A percentile compares a stretch with the other conserved stretches of the same genome.
Evolutionary conservation across 2,329 filamentous ascomycete genomes (phyloP).

Genomic region (Knoxdaviesia capensis): DNA sequence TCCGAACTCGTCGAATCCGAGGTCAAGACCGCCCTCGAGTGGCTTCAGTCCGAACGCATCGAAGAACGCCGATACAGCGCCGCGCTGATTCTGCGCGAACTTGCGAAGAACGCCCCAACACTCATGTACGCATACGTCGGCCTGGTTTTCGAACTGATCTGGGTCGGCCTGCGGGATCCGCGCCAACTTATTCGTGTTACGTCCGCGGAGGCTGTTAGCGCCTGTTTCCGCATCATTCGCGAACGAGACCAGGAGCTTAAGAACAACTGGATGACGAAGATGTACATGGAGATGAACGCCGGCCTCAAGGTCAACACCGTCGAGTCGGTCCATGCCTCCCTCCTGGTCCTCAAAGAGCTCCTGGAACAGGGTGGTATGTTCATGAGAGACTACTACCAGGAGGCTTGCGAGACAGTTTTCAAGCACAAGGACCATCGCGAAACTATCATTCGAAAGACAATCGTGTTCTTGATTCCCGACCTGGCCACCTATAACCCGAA

Average conservation of each 20-base stretch:
- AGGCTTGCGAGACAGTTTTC: conserved; percentile 81
- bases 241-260: conserved; percentile 81
- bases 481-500: conserved; percentile 81
- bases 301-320: conserved; percentile 65
- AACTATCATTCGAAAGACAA: conserved; percentile 66
- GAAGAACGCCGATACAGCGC: conserved; percentile 89
- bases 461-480: conserved; percentile 79
- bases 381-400: conserved; percentile 87
- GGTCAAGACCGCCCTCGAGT: conserved; percentile 89
- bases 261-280: conserved; percentile 71
- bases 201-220: conserved; percentile 79
- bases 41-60: conserved; percentile 84
- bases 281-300: conserved; percentile 66
- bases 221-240: conserved; percentile 89
- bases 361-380: conserved; percentile 95
- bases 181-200: conserved; percentile 84
- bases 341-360: conserved; percentile 81
- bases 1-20: conserved; percentile 93
- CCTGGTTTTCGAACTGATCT: conserved; percentile 90
- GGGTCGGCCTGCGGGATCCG: conserved; percentile 78
- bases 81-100: conserved; percentile 73
- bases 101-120: conserved; percentile 83
- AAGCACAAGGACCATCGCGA: conserved; percentile 89
- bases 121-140: conserved; percentile 89
- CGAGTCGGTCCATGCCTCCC: conserved; percentile 82